Conservation (phyloP, 371 early-diverging fungal species). For the Mucor ambiguus region DNA sequence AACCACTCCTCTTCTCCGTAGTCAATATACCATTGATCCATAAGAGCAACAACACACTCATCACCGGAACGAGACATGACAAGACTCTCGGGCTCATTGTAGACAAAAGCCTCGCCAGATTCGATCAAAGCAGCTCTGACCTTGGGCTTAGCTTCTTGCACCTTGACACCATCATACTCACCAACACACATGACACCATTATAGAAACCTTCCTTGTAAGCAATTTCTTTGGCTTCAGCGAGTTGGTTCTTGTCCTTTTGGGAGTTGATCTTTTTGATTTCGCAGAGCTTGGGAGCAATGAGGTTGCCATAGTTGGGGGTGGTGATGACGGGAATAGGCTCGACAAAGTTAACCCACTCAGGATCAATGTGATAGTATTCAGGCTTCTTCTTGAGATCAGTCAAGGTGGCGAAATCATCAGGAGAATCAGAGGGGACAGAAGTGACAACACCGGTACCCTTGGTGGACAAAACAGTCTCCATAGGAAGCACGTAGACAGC, state of each 20-base stretch:
- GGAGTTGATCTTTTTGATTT: slow-evolving; percentile 91
- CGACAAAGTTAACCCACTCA: slow-evolving; percentile 86
- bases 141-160: slow-evolving; percentile 91
- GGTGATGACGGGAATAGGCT: slow-evolving; percentile 85
- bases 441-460: slow-evolving; percentile 98
- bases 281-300: slow-evolving; percentile 82
- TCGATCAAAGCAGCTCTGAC: slow-evolving; percentile 80
- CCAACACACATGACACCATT: slow-evolving; percentile 90
- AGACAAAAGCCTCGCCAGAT: slow-evolving; percentile 78
- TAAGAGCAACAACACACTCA: slow-evolving; percentile 97
- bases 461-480: slow-evolving; percentile 93
- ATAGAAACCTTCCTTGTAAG: slow-evolving; percentile 99
- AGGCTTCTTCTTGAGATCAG: slow-evolving; percentile 92
- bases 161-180: slow-evolving; percentile 78
- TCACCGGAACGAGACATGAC: slow-evolving; percentile 98
- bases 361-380: slow-evolving; percentile 89
- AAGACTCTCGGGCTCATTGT: slow-evolving; percentile 96
- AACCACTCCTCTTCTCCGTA: slow-evolving; percentile 98
- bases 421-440: slow-evolving; percentile 99
- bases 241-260: slow-evolving; percentile 94
- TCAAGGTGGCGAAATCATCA: slow-evolving; percentile 91
- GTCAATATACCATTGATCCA: slow-evolving; percentile 99
- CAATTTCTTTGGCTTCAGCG: slow-evolving; percentile 92
- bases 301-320: slow-evolving; percentile 89
- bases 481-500: slow-evolving; percentile 95